These are phyloP conservation scores for Telfairia occidentalis DNA, from an alignment of 331 rosid species.

Conservation along the genomic window DNA sequence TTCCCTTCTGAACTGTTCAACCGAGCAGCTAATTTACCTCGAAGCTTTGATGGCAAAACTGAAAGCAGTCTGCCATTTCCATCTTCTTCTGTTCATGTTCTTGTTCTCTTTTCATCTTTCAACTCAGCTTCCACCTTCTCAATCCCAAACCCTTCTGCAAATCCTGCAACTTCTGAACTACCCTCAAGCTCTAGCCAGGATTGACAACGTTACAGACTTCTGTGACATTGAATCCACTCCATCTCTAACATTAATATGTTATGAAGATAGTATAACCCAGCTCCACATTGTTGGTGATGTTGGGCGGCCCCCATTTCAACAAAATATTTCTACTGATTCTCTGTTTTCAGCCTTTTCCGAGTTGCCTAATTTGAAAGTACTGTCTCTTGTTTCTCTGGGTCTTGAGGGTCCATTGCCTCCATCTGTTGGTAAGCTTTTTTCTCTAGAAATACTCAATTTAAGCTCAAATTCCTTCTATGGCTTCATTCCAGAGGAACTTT, in stretches of 20 bases:
- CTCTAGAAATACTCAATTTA: constrained; percentile 71
- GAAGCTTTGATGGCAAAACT: constrained; percentile 28
- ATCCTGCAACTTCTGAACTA: constrained; percentile 49
- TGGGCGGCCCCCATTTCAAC: constrained; percentile 30
- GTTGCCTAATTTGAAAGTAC: constrained; percentile 54
- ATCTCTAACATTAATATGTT: constrained; percentile 52
- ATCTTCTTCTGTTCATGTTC: constrained; percentile 26
- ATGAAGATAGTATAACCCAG: constrained; percentile 63
- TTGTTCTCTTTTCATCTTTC: constrained; percentile 33
- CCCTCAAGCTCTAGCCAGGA: constrained; percentile 37
- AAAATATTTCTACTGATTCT: constrained; percentile 29
- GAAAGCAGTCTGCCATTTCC: constrained; percentile 19
- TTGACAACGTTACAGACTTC: constrained; percentile 24
- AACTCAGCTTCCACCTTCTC: constrained; percentile 33
- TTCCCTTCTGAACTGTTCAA: background rate
- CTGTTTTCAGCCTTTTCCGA: constrained; percentile 40
- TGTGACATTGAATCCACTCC: constrained; percentile 65
- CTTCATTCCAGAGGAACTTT: constrained; percentile 42
- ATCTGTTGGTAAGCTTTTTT: constrained; percentile 29
- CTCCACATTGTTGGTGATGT: constrained; percentile 52
- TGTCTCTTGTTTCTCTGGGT: constrained; percentile 60
- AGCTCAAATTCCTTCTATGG: constrained; percentile 63
- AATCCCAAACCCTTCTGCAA: constrained; percentile 47
- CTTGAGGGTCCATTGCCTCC: constrained; percentile 65
- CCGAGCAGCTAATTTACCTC: background rate